These are phyloP conservation scores for Cladobotryum protrusum DNA, from an alignment of 2,329 filamentous ascomycete species.

Conservation along the genomic window DNA sequence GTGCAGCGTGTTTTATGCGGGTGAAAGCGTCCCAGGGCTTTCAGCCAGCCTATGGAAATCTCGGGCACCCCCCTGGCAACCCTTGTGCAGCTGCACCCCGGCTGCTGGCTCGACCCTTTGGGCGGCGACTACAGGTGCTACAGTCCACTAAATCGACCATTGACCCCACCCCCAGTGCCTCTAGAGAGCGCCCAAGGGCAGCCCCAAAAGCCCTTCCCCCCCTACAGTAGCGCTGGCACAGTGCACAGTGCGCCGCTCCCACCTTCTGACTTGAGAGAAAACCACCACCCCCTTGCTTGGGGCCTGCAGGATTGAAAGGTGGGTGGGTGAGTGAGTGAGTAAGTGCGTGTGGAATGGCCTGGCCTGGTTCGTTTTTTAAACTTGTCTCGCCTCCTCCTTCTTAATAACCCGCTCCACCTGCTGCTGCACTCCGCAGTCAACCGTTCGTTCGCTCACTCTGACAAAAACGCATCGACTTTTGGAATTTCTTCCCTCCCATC, in stretches of 20 bases:
- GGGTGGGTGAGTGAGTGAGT: no score
- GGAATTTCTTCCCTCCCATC: no score
- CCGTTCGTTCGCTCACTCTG: not conserved
- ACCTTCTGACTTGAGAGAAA: no score
- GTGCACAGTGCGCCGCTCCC: not conserved
- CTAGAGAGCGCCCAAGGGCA: not conserved
- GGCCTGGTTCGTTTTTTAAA: not conserved
- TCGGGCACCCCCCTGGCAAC: no score
- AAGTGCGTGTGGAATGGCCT: constrained; percentile 4
- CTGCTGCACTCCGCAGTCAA: constrained; percentile 11
- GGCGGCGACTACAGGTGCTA: no score
- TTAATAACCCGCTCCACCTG: constrained; percentile 10
- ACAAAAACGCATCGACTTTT: not conserved
- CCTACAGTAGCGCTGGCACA: not conserved
- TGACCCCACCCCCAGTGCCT: not conserved
- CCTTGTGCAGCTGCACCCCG: no score
- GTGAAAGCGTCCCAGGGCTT: no score
- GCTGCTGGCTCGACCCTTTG: no score
- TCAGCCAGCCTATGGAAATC: no score
- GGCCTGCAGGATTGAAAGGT: not conserved
- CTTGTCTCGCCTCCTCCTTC: constrained; percentile 4
- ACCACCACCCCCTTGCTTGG: not conserved
- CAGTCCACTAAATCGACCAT: not conserved
- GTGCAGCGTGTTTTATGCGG: no score
- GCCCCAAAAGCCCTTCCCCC: not conserved